Base-by-base conservation (phyloP, 345 rosid species). In the Eucalyptus marginata region DNA sequence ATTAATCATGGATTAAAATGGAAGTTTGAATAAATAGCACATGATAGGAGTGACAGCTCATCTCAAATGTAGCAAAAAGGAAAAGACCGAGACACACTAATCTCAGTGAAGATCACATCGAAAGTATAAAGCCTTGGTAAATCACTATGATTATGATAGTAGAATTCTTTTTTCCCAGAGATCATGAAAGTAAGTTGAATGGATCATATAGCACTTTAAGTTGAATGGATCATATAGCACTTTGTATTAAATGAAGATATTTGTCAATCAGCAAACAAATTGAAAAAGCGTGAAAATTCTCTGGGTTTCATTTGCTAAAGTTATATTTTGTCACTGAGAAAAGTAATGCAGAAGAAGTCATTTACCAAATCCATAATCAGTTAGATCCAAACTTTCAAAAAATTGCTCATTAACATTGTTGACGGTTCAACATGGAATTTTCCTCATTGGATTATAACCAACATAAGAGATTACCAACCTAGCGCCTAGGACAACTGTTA, bases 121-220 rank as follows among this genome's bases (percentile, higher is more conserved):
- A 0, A 25, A 58, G 64, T 25, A 5, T 56, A 2, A 58, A 58
- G 29, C 29, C 64, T 5, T 1, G n/a, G 0, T 58, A 0, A 58
- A 58, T 10, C 29, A 58, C n/a, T 58, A 13, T 58, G 64, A 58
- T 58, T 58, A 58, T 24, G n/a, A 24, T 25, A 58, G 14, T 58
- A 58, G 25, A 22, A 56, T 25, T 25, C 13, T 58, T 25, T 56
- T 58, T 58, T 10, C 64, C n/a, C 64, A 58, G n/a, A 58, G 0
- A 58, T 25, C 7, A 25, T 25, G 64, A 58, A 58, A 58, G 62
- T 58, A 58, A 58, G n/a, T 58, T 58, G n/a, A 58, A 58, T 58
- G 64, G 64, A 58, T 1, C n/a, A n/a, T n/a, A n/a, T n/a, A n/a
- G n/a, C n/a, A n/a, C n/a, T n/a, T n/a, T n/a, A n/a, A n/a, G n/a